Evolutionary conservation across 345 rosid species (phyloP), one percentile per base, ranked within the genome.

Genomic region (Psidium friedrichsthalianum): DNA sequence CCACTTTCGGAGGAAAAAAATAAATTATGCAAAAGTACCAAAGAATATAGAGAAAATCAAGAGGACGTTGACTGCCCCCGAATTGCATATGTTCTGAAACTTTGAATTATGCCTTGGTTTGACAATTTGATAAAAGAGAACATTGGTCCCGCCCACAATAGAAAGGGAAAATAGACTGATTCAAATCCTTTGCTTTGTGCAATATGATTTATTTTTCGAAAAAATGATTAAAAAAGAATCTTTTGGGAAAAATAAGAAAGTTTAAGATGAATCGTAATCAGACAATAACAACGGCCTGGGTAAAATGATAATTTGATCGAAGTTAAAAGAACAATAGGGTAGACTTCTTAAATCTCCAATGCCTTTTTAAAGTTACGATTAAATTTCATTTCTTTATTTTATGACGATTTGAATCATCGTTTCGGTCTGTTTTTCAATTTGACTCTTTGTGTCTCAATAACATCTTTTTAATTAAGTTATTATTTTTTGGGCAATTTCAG

Each of bases 361-460:
- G 2, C 80, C 2, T 18, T 69, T 36, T 69, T 11, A 18, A 69
- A 8, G 52, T 4, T 18, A 69, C 36, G 18, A 0, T 32, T 42
- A 42, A 42, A 36, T 36, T 32, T 36, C 1, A 1, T 18, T 53
- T 53, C 6, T 53, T 9, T 32, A 9, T 18, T 6, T 16, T 36
- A 8, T 0, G 47, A 16, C 1, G 0, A 69, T 32, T 36, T 0
- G 0, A 32, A 64, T 64, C 32, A 7, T 16, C 32, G 51, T 8
- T 47, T 47, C 74, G 25, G 47, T 32, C 47, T 9, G 18, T 69
- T 36, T n/a, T 69, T 9, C 47, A 18, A 36, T 69, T 69, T 42
- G 80, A 69, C 36, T 36, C 25, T 69, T 9, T 18, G 47, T 36
- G 4, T 9, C 24, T 1, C 22, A 36, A 36, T 47, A 11, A 36